Base-by-base conservation (phyloP, 371 early-diverging fungal genomes). In the Parasitella parasitica region DNA sequence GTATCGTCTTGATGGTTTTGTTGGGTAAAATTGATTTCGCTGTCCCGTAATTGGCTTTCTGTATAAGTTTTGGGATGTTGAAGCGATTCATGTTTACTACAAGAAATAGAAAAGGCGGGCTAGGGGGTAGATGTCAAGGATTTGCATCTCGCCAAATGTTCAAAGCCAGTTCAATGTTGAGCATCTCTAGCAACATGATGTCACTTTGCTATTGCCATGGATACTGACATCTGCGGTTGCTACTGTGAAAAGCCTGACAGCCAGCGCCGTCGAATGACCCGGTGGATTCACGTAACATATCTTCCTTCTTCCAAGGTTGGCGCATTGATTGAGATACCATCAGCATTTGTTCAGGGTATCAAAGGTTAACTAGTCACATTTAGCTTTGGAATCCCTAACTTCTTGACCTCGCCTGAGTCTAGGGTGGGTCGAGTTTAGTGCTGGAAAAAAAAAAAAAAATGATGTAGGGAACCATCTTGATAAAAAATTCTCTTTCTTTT, bases 11-110 rank as follows among this genome's bases (percentile, higher is more conserved):
- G 9, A 70, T 70, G 6, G 66, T 65, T 36, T 61, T 52, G 27
- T 52, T 62, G 4, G 66, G 70, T 57, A 69, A 48, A 28, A 70
- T 36, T n/a, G 59, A 38, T 26, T 57, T 64, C 39, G 66, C 53
- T 20, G 66, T 50, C 22, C 55, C 60, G 20, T 48, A 28, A 28
- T 30, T 53, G 34, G 35, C 57, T 20, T 5, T 32, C 27, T 61
- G 60, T 32, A 38, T 2, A 20, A 60, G 18, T n/a, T 28, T 24
- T 15, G 51, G 20, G 24, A 35, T 34, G 15, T 16, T 24, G 16
- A 48, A 38, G 8, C 53, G 52, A 41, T 60, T 60, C 50, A 50
- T 60, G 15, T 54, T 30, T 16, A 43, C 24, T 2, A 13, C 5
- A 22, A 46, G 46, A 20, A 46, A 24, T 22, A 12, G 24, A 46